Conservation (phyloP, 2,329 filamentous ascomycete genomes). For the Akanthomyces uredinophilus region DNA sequence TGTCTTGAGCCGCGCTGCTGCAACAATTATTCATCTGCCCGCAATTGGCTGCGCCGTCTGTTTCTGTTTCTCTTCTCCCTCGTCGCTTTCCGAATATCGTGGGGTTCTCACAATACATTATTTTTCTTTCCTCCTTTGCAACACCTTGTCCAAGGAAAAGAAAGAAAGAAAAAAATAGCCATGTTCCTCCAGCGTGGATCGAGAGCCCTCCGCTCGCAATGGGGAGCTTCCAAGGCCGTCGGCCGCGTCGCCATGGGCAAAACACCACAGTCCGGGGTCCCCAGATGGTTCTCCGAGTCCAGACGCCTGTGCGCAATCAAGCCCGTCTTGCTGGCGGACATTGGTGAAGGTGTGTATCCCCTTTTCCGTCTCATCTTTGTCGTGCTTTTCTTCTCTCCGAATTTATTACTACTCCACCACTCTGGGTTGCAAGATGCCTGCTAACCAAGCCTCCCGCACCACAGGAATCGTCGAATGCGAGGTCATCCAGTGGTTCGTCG, state of each 20-base stretch:
- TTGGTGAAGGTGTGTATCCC: conserved; percentile 65
- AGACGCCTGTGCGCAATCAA: conserved; percentile 56
- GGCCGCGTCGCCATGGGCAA: conserved; percentile 30
- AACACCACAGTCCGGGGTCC: conserved; percentile 26
- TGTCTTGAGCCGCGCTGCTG: conserved; percentile 14
- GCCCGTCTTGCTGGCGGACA: conserved; percentile 77
- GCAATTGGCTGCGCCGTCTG: conserved; percentile 1
- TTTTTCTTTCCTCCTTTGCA: conserved; percentile 4
- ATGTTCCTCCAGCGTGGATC: conserved; percentile 55
- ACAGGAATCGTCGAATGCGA: conserved; percentile 95
- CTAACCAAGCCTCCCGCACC: background rate
- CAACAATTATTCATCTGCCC: conserved; percentile 11
- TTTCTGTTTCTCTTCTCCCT: background rate
- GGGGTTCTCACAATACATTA: background rate
- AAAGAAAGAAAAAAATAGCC: conserved; percentile 5
- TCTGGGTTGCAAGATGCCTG: background rate
- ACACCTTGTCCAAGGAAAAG: background rate
- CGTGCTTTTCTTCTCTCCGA: background rate
- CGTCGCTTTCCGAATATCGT: background rate
- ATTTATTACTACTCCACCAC: background rate
- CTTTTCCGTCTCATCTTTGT: background rate
- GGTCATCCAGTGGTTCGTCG: conserved; percentile 99
- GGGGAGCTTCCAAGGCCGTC: conserved; percentile 39
- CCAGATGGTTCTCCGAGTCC: conserved; percentile 48
- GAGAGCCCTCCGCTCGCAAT: conserved; percentile 46